phyloP scores from a whole-genome alignment of 192 early-diverging fungal species.

The Diversispora epigaea region DNA sequence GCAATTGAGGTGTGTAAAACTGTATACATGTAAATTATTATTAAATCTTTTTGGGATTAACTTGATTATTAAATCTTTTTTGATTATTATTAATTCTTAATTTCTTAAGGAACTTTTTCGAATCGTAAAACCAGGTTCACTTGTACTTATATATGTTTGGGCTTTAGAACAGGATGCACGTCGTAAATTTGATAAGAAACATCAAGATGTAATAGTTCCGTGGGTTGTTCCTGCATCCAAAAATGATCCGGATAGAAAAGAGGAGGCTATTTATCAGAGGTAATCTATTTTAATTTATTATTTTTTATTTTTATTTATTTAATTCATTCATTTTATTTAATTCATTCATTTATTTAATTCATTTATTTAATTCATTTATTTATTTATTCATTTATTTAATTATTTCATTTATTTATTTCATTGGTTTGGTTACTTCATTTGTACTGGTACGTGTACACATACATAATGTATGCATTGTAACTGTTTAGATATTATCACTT shows the following conservation, averaged over 20 bases:
- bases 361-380: too few relatives aligned
- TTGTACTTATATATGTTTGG: slow-evolving; percentile 90
- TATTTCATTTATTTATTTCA: too few relatives aligned
- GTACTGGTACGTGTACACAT: too few relatives aligned
- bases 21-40: slow-evolving; percentile 26
- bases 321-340: slow-evolving; percentile 29
- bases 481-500: slow-evolving; percentile 83
- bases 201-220: slow-evolving; percentile 92
- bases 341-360: not conserved
- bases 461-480: too few relatives aligned
- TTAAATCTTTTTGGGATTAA: not conserved
- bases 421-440: too few relatives aligned
- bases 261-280: slow-evolving; percentile 49
- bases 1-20: slow-evolving; percentile 60
- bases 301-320: not conserved
- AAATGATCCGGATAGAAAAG: slow-evolving; percentile 32
- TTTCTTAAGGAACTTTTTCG: slow-evolving; percentile 65
- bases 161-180: slow-evolving; percentile 89
- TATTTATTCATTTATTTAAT: too few relatives aligned
- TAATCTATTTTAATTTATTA: not conserved
- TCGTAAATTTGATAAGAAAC: slow-evolving; percentile 71
- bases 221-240: slow-evolving; percentile 73
- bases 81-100: too few relatives aligned
- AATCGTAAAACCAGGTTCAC: slow-evolving; percentile 69
- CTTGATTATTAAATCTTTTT: too few relatives aligned